Base-by-base conservation (phyloP, 805 yeast species). In the Yarrowia yakushimensis region DNA sequence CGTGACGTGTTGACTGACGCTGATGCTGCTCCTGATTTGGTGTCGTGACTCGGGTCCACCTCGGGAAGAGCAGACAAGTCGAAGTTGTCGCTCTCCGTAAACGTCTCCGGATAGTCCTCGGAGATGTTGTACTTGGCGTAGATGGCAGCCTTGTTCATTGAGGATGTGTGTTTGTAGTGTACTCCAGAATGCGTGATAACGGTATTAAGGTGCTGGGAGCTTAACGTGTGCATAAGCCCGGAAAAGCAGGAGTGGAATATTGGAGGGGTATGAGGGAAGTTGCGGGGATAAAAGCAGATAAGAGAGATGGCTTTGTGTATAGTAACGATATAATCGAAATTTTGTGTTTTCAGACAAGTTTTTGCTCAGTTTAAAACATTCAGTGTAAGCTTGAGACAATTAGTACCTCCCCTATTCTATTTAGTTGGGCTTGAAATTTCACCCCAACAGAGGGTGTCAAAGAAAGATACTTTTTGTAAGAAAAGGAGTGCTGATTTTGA, bases 1-100 rank as follows among this genome's bases (percentile, higher is more conserved):
- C 61, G 61, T 2, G 61, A 55, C 6, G 61, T 55, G 39, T 55
- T 55, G 43, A 52, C 59, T 13, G 59, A 52, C 17, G 59, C 59
- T 15, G 59, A 52, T 3, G 59, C 59, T 1, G 59, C 59, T 34
- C 59, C 59, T 1, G 43, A 34, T 23, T 52, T 52, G 9, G 59
- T 52, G 7, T 52, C 59, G 3, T 52, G 59, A 15, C 33, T 11
- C 4, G 59, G 43, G n/a, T 52, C 59, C 3, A 48, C 12, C 30
- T 55, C 61, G 10, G 61, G 61, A 18, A 55, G 39, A 7, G 22
- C 61, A 2, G 46, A 39, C 18, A 55, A 20, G 12, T 55, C 61
- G 11, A 55, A 39, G n/a, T 34, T 48, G 22, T 55, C 61, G 23
- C 23, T 30, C 39, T 55, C 61, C 9, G 15, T 31, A 28, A 55